phyloP scores from a whole-genome alignment of 768 basidiomycete species.

The Leccinum aurantiacum region DNA sequence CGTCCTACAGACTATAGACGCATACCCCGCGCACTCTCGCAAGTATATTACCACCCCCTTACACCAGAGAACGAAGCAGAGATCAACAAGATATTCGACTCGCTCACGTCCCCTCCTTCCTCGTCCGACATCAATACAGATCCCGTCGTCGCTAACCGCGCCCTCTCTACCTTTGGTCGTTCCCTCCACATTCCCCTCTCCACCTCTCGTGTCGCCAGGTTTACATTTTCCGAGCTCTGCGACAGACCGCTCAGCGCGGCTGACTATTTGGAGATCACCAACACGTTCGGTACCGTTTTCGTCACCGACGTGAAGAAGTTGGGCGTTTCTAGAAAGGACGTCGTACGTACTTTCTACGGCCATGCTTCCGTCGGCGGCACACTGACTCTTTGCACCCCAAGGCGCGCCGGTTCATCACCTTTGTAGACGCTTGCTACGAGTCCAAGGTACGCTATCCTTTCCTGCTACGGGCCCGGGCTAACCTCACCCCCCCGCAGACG shows the following conservation, averaged over 20 bases:
- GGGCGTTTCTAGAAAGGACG: slow-evolving; percentile 83
- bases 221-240: slow-evolving; percentile 84
- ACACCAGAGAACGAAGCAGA: slow-evolving; percentile 62
- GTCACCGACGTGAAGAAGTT: slow-evolving; percentile 86
- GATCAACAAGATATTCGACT: slow-evolving; percentile 80
- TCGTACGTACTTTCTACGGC: slow-evolving; percentile 43
- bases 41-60: slow-evolving; percentile 89
- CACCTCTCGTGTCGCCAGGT: slow-evolving; percentile 77
- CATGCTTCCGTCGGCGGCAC: not conserved
- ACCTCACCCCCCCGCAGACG: slow-evolving; percentile 46
- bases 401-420: slow-evolving; percentile 96
- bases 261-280: slow-evolving; percentile 93
- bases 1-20: slow-evolving; percentile 83
- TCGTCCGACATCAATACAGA: slow-evolving; percentile 37
- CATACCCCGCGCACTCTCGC: slow-evolving; percentile 87
- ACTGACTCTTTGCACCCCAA: slow-evolving; percentile 24
- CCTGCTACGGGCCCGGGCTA: not conserved
- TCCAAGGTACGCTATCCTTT: slow-evolving; percentile 58
- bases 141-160: slow-evolving; percentile 57
- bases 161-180: slow-evolving; percentile 90
- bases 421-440: slow-evolving; percentile 96
- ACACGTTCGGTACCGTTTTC: slow-evolving; percentile 85
- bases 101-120: slow-evolving; percentile 55
- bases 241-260: slow-evolving; percentile 89
- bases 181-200: slow-evolving; percentile 75